phyloP scores from a whole-genome alignment of 495 filamentous ascomycete species.

The Xylaria castorea region DNA sequence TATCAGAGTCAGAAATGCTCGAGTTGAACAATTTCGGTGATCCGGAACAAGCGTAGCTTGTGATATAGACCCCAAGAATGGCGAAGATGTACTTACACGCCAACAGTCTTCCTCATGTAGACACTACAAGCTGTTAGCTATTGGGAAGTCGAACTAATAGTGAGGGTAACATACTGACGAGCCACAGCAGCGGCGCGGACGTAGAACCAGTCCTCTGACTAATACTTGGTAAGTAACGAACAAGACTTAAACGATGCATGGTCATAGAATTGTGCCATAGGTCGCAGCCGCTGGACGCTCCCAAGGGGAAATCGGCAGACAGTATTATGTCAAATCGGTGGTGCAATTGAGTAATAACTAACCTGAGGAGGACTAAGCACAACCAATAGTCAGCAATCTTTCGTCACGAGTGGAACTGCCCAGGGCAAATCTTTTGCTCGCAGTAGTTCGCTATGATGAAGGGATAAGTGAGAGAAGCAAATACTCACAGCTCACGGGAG shows the following conservation, averaged over 20 bases:
- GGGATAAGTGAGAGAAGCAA: background rate
- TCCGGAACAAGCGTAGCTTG: conserved; percentile 47
- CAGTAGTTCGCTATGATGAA: background rate
- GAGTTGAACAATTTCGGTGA: background rate
- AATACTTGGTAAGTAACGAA: conserved; percentile 14
- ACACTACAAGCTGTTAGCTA: conserved; percentile 49
- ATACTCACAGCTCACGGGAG: conserved; percentile 26
- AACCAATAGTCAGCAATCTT: conserved; percentile 8
- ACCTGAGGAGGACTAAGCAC: conserved; percentile 26
- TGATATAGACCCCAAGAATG: background rate
- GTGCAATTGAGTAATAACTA: background rate
- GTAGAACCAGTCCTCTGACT: conserved; percentile 88
- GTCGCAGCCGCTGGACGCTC: too few species aligned
- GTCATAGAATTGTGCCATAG: background rate
- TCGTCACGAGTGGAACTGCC: background rate
- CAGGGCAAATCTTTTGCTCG: background rate
- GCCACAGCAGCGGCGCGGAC: conserved; percentile 94
- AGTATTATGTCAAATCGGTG: background rate
- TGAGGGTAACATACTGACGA: conserved; percentile 63
- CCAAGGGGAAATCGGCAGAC: background rate
- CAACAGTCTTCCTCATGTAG: conserved; percentile 98
- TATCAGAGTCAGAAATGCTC: conserved; percentile 14
- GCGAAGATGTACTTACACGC: conserved; percentile 58
- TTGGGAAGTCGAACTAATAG: background rate
- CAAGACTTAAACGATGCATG: background rate